Evolutionary conservation across 148 eudicot genomes (phyloP), one percentile per base, ranked within the genome.

Genomic region (Heliosperma pusillum): DNA sequence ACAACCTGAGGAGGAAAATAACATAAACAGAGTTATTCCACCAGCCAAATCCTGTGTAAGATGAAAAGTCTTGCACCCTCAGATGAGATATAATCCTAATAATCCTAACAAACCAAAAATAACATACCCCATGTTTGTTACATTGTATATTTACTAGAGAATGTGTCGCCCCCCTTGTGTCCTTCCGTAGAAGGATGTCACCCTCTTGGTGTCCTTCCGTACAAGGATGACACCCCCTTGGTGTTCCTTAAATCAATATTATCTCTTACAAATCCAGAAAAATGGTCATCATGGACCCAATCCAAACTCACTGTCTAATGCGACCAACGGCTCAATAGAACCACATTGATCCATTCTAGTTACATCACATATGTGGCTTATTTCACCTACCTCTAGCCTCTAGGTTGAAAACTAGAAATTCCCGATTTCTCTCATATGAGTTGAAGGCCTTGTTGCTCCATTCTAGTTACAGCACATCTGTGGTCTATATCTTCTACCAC

Each of bases 1-100:
- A 87, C 69, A 78, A 91, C 83, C 98, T 93, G 85, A 71, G 67
- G 72, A 58, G 52, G 36, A 76, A 77, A 63, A n/a, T n/a, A 64
- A 65, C 47, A 65, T 50, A n/a, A 29, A 30, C 0, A 26, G 61
- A 67, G 26, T 30, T 20, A 45, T 63, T 40, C 45, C 62, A 69
- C 69, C 27, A 50, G 50, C 30, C 56, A 73, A 70, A 80, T 27
- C 12, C 15, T 56, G n/a, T 16, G 27, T 64, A 22, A 59, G 7
- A 63, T 67, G 71, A n/a, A 36, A 44, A 40, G 26, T 76, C 73
- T 40, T 76, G 56, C 53, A 55, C 33, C n/a, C 21, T 58, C 61
- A 15, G 19, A 47, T 70, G 25, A 64, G 20, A 56, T 42, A 53
- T 76, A 36, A 36, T 36, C 42, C 42, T 36, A 36, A 29, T n/a